Conservation (phyloP, 192 early-diverging fungal genomes). For the Entrophospora sp. region DNA sequence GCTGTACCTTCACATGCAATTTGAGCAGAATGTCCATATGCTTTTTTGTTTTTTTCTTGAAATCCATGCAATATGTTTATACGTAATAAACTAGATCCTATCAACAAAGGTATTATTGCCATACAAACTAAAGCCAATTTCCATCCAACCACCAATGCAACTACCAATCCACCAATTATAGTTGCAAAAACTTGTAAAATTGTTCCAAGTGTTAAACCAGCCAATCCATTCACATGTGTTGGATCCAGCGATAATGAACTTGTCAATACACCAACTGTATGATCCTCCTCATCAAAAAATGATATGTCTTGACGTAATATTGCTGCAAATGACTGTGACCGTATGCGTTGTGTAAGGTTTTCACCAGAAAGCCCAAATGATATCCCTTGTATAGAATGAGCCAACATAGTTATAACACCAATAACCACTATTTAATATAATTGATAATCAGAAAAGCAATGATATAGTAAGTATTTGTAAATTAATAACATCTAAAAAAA, state of each 20-base stretch:
- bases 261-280: conserved; percentile 65
- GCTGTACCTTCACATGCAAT: conserved; percentile 68
- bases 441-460: background rate
- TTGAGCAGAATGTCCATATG: conserved; percentile 59
- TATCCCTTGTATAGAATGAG: background rate
- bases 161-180: conserved; percentile 8
- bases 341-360: conserved; percentile 50
- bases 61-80: conserved; percentile 41
- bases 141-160: conserved; percentile 53
- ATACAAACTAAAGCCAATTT: conserved; percentile 53
- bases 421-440: conserved; percentile 4
- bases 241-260: conserved; percentile 66
- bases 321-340: conserved; percentile 52
- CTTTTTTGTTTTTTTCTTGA: conserved; percentile 43
- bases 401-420: conserved; percentile 1
- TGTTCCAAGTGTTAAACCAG: conserved; percentile 14
- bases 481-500: too few relatives aligned
- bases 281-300: conserved; percentile 61
- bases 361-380: conserved; percentile 40
- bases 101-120: conserved; percentile 57
- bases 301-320: conserved; percentile 63
- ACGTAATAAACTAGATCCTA: conserved; percentile 51
- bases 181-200: conserved; percentile 27
- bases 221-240: conserved; percentile 27
- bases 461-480: too few relatives aligned